Conservation (phyloP, 2,329 filamentous ascomycete genomes). For the Alternaria angustiovoidea region DNA sequence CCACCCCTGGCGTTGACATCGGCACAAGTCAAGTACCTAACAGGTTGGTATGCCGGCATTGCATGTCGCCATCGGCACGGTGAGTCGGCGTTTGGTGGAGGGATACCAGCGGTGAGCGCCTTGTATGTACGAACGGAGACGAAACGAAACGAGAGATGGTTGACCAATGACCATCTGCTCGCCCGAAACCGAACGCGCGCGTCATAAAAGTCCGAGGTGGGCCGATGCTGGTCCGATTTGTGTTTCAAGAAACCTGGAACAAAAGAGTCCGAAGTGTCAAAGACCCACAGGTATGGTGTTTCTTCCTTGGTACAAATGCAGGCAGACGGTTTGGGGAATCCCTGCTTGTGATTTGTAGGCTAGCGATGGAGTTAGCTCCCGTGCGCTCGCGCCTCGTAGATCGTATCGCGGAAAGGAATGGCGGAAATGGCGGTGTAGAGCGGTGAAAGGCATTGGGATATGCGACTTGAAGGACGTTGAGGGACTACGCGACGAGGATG, state of each 20-base stretch:
- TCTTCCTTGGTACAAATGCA: slow-evolving; percentile 5
- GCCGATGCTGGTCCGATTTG: slow-evolving; percentile 8
- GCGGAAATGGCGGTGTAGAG: slow-evolving; percentile 29
- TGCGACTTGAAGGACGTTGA: slow-evolving; percentile 5
- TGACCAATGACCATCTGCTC: slow-evolving; percentile 6
- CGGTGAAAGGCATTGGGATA: slow-evolving; percentile 25
- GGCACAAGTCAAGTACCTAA: slow-evolving; percentile 2
- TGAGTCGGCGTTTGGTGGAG: slow-evolving; percentile 8
- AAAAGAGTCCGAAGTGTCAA: not conserved
- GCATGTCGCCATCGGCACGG: slow-evolving; percentile 1
- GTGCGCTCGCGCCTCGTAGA: slow-evolving; percentile 13
- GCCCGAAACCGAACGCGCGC: not conserved
- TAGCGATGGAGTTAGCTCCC: slow-evolving; percentile 16
- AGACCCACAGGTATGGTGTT: slow-evolving; percentile 13
- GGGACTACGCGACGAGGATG: not conserved
- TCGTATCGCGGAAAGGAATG: slow-evolving; percentile 10
- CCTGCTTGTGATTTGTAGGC: slow-evolving; percentile 12
- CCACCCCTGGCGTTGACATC: not conserved
- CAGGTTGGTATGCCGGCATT: slow-evolving; percentile 8
- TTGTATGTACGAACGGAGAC: slow-evolving; percentile 10
- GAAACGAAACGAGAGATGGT: slow-evolving; percentile 6
- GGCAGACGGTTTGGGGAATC: slow-evolving; percentile 11
- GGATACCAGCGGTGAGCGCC: slow-evolving; percentile 19
- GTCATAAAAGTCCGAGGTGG: slow-evolving; percentile 9
- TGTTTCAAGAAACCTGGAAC: slow-evolving; percentile 12